Conservation (phyloP, 768 basidiomycete genomes). For the Paxillus ammoniavirescens region DNA sequence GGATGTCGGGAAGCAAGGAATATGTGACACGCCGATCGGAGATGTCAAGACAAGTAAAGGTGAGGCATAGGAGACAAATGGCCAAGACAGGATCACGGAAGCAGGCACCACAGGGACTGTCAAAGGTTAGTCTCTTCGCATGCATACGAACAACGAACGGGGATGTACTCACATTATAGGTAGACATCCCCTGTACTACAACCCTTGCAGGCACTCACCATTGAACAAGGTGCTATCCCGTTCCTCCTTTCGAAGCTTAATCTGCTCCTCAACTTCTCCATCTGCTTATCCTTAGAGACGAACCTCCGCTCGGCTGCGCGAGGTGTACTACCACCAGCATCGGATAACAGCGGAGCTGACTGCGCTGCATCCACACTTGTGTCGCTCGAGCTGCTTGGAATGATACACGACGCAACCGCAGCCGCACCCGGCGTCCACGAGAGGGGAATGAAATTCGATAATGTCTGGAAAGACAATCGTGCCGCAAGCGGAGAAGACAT, state of each 20-base stretch:
- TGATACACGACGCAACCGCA: slow-evolving; percentile 23
- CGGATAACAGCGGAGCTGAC: slow-evolving; percentile 8
- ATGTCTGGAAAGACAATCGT: slow-evolving; percentile 56
- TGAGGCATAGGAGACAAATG: slow-evolving; percentile 23
- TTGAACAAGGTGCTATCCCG: slow-evolving; percentile 18
- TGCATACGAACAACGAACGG: slow-evolving; percentile 1
- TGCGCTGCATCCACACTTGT: slow-evolving; percentile 7
- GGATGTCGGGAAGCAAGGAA: slow-evolving; percentile 11
- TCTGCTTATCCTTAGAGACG: slow-evolving; percentile 64
- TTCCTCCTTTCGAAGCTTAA: slow-evolving; percentile 40
- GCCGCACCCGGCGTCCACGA: slow-evolving; percentile 48
- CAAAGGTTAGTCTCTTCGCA: slow-evolving; percentile 5
- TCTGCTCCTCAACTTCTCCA: slow-evolving; percentile 58
- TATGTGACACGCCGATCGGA: slow-evolving; percentile 17
- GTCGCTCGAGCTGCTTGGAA: slow-evolving; percentile 15
- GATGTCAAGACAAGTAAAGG: slow-evolving; percentile 3
- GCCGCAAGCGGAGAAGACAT: slow-evolving; percentile 53
- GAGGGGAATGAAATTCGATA: slow-evolving; percentile 60
- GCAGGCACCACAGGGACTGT: slow-evolving; percentile 7
- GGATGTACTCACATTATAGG: slow-evolving; percentile 26
- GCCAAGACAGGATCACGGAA: slow-evolving; percentile 1
- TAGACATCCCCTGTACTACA: slow-evolving; percentile 23
- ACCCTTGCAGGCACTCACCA: slow-evolving; percentile 29
- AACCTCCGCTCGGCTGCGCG: slow-evolving; percentile 34
- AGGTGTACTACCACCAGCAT: slow-evolving; percentile 8